phyloP scores from a whole-genome alignment of 2,329 filamentous ascomycete genomes.

The Cordyceps cicadae region DNA sequence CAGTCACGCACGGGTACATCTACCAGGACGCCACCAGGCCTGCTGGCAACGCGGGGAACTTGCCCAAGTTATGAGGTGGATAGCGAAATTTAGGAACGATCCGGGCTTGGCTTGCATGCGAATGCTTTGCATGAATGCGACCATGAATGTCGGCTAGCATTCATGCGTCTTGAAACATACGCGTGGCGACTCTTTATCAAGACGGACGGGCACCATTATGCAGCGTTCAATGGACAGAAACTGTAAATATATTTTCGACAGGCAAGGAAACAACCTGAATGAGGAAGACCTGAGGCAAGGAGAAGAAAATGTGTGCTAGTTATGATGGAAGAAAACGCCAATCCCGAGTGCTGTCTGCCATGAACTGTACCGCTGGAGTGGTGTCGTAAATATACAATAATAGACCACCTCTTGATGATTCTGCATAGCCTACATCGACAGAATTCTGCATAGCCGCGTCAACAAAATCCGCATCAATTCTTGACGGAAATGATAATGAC shows the following conservation, averaged over 20 bases:
- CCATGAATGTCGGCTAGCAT: not conserved
- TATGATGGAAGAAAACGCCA: not conserved
- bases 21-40: slow-evolving; percentile 38
- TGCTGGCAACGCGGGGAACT: slow-evolving; percentile 16
- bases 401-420: not conserved
- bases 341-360: not conserved
- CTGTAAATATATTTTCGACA: not conserved
- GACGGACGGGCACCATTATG: not conserved
- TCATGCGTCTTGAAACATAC: not conserved
- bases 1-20: slow-evolving; percentile 53
- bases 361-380: not conserved
- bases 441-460: not conserved
- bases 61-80: slow-evolving; percentile 29
- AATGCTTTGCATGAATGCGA: no score
- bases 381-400: not conserved
- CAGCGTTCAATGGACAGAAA: not conserved
- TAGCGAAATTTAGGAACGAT: not conserved
- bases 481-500: slow-evolving; percentile 48
- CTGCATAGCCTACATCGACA: not conserved
- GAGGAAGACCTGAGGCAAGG: slow-evolving; percentile 2
- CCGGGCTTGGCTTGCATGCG: not conserved
- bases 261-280: not conserved
- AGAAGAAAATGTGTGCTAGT: not conserved
- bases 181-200: not conserved
- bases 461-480: slow-evolving; percentile 23